These are phyloP conservation scores for Reutealis trisperma DNA, from an alignment of 345 rosid genomes.

Conservation along the genomic window DNA sequence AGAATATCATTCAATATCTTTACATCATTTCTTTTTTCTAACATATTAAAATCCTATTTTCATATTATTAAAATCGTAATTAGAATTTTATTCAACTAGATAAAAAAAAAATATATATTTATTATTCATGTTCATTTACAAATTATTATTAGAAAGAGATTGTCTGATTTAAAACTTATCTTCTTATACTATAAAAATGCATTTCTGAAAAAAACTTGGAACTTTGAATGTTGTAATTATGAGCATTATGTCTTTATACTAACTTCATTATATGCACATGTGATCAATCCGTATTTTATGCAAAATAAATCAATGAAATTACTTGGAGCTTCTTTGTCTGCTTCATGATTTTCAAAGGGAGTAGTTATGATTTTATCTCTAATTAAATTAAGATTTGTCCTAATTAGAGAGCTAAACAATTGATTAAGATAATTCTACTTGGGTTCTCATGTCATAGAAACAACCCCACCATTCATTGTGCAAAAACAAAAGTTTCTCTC, in stretches of 20 bases:
- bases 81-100: no score
- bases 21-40: no score
- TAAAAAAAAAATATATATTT: no score
- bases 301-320: conserved; percentile 31
- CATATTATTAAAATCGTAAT: no score
- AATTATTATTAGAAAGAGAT: no score
- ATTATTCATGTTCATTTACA: no score
- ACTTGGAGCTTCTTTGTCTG: conserved; percentile 46
- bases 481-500: conserved; percentile 6
- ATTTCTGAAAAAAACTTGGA: no score
- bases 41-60: no score
- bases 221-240: conserved; percentile 2
- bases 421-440: not conserved
- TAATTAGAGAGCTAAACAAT: not conserved
- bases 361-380: conserved; percentile 42
- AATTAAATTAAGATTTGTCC: conserved; percentile 20
- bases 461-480: conserved; percentile 28
- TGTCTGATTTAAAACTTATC: no score
- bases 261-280: conserved; percentile 40
- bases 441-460: conserved; percentile 3
- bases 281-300: conserved; percentile 50
- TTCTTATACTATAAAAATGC: no score
- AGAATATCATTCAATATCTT: not conserved
- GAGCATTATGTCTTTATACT: not conserved
- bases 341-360: conserved; percentile 61